Evolutionary conservation across 2,329 filamentous ascomycete genomes (phyloP), one percentile per base, ranked within the genome.

Genomic region (Monosporascus cannonballus): DNA sequence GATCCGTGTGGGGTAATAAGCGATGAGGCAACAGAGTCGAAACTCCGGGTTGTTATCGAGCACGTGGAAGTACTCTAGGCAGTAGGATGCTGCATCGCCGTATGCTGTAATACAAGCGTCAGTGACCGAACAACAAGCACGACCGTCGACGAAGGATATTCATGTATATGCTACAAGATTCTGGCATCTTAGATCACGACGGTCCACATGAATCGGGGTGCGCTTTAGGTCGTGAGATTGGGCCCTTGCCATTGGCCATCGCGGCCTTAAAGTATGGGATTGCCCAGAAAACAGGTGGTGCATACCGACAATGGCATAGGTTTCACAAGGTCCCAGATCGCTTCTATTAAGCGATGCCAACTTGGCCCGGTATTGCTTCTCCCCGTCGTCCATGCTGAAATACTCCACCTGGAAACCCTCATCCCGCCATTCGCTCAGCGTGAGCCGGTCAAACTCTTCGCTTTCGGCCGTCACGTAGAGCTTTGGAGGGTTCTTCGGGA

Each of bases 361-460:
- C 54, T 66, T 71, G 3, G 53, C 51, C 14, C 61, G 30, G 54
- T 74, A 76, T 22, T 67, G 64, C 6, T 66, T 62, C 4, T 56
- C 64, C 3, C 64, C 66, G 9, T 59, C 59, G 6, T 69, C 71
- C 65, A 76, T 69, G 3, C 71, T 59, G 36, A 76, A 55, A 24
- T 76, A 76, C 47, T 71, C 67, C 8, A 73, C 72, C 8, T 72
- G 56, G 52, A 76, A 76, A 0, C 72, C 72, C 51, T 76, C 74
- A 11, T 66, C 67, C 20, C 61, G 64, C 74, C 74, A 76, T 20
- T 72, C 70, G 1, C 52, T 52, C 0, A 76, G 30, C 0, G 69
- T 73, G 0, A 60, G 17, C 3, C 59, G 38, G 53, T 76, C 74
- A 52, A 76, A 76, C 0, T 73, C 69, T 8, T 73, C 69, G 37